phyloP scores from a whole-genome alignment of 805 yeast genomes.

The Ogataea minuta region DNA sequence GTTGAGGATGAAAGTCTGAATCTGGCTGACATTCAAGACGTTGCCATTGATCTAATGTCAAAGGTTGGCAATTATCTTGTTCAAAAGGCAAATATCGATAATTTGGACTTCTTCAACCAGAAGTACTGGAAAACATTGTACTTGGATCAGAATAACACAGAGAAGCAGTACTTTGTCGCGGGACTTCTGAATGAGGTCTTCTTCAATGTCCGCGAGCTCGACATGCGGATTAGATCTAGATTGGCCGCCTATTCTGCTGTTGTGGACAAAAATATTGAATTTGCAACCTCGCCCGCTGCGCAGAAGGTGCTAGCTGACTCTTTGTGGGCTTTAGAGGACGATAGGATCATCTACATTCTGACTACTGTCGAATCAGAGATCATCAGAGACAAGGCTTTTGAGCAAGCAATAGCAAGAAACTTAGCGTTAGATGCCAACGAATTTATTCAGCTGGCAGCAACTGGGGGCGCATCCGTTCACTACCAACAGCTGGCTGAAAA shows the following conservation, averaged over 20 bases:
- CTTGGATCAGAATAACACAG: conserved; percentile 5
- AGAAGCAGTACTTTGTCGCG: conserved; percentile 12
- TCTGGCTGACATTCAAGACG: conserved; percentile 24
- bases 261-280: not conserved
- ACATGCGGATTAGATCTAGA: not conserved
- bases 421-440: conserved; percentile 1
- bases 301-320: conserved; percentile 15
- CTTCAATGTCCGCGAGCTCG: conserved; percentile 11
- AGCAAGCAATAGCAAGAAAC: conserved; percentile 1
- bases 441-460: conserved; percentile 3
- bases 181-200: conserved; percentile 31
- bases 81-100: conserved; percentile 18
- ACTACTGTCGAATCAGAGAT: not conserved
- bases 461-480: not conserved
- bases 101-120: conserved; percentile 15
- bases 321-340: conserved; percentile 22
- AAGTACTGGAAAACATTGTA: conserved; percentile 30
- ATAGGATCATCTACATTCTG: conserved; percentile 6
- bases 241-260: conserved; percentile 2
- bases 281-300: not conserved
- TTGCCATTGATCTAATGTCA: conserved; percentile 39
- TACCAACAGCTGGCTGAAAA: not conserved
- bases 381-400: conserved; percentile 4
- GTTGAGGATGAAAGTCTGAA: conserved; percentile 25
- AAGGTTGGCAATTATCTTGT: conserved; percentile 43